Evolutionary conservation across 2,329 filamentous ascomycete species (phyloP), one percentile per base, ranked within the genome.

Genomic region (Phialemoniopsis sp.): DNA sequence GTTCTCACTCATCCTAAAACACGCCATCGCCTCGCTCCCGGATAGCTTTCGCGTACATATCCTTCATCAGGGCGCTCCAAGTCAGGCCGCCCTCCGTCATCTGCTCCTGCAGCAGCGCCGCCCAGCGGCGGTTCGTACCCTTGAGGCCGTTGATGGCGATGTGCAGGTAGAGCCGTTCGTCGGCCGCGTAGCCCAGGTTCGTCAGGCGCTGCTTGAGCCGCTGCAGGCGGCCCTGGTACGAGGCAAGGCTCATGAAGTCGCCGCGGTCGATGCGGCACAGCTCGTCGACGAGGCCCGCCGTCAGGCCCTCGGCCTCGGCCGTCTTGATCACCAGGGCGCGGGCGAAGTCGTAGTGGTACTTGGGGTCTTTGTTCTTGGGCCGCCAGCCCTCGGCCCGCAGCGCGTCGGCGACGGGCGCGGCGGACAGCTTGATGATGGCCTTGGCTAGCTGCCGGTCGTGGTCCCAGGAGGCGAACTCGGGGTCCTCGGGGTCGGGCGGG

Each of bases 211-310:
- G 38, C 9, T 43, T 41, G 13, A 36, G 37, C 10, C 34, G 34
- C n/a, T 38, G 38, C 14, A 48, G 34, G 30, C 35, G 36, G 16
- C 15, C 15, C 38, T 49, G 43, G 38, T 48, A 49, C 5, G 47
- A 43, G 1, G 41, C 45, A 10, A 49, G 33, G 29, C 40, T 45
- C 32, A 41, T 39, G 17, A 40, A 48, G 33, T 16, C 29, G 13
- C 5, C 9, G 13, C 46, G 44, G 32, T 44, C 32, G n/a, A 34
- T 34, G 10, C 30, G 26, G 37, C 46, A 42, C 4, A 48, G 33
- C 10, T 34, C 31, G 16, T 14, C 29, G 15, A 46, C 39, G 4
- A 50, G 37, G 6, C 9, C 3, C 4, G 43, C 41, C 3, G 42
- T 41, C 13, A 42, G 32, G 15, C 43, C 41, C 3, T 34, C 29